Evolutionary conservation across 2,329 filamentous ascomycete species (phyloP), one percentile per base, ranked within the genome.

Genomic region (Fusarium sp.): DNA sequence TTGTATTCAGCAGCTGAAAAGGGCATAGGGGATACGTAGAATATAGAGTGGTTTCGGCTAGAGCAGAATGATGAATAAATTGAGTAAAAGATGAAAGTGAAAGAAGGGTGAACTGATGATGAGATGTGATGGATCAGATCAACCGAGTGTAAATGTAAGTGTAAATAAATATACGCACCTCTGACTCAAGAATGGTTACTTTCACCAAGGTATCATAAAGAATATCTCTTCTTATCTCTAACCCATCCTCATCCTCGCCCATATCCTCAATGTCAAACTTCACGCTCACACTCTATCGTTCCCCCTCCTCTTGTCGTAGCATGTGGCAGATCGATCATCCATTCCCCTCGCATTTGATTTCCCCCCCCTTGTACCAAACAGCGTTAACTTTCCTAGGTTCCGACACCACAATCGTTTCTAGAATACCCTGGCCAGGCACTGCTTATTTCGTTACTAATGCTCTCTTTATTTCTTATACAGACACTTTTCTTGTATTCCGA

Each of bases 311-410:
- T 15, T 32, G 40, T 37, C 37, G 39, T 49, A 51, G 49, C 39
- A 47, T 41, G 41, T 25, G 15, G 17, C 30, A 14, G 49, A 35
- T 45, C 57, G 49, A 35, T 45, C 57, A 47, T 59, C 45, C 39
- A 45, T 27, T 6, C 41, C 58, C 58, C 43, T 60, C 41, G n/a
- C 46, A 43, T 37, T 60, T 53, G 35, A 41, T 46, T 41, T 59
- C 44, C 46, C 8, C 20, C 20, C 40, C 27, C 6, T 6, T 11
- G 17, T 20, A 32, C 17, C 47, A 15, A 32, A 14, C 23, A 23
- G 7, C 23, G 23, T 23, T 32, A 32, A 14, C 11, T 32, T 32
- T 32, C 8, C 30, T 32, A 3, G 30, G 30, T 33, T 10, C 27
- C 27, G 27, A 30, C 27, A 30, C 10, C 11, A 30, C 27, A 11